Percentiles rank a stretch among this genome's conserved stretches.
phyloP scores from a whole-genome alignment of 2,329 filamentous ascomycete genomes.

The Colletotrichum phormii region DNA sequence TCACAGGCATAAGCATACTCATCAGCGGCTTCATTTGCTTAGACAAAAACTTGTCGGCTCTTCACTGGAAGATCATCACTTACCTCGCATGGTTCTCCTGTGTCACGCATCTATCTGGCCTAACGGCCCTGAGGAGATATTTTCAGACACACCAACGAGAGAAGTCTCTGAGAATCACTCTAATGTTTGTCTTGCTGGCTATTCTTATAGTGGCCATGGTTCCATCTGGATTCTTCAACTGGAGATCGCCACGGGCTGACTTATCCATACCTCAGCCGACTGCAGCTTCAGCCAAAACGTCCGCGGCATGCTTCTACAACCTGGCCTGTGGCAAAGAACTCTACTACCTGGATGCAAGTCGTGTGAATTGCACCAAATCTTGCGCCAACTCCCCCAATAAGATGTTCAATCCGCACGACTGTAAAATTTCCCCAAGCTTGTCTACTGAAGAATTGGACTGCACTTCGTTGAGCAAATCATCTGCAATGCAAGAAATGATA shows the following conservation, averaged over 20 bases:
- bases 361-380: no score
- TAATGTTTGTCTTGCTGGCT: neutral
- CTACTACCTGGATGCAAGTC: no score
- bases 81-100: constrained; percentile 48
- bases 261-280: no score
- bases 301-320: no score
- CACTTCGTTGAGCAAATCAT: no score
- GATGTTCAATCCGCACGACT: no score
- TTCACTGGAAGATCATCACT: constrained; percentile 46
- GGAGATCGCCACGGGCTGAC: neutral
- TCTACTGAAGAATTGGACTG: no score
- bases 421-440: no score
- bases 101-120: constrained; percentile 41
- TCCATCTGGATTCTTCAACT: neutral
- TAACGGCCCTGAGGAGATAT: neutral
- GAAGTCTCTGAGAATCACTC: neutral
- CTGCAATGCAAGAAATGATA: no score
- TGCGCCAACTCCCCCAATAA: no score
- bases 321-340: no score
- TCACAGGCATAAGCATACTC: constrained; percentile 46
- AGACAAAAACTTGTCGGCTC: constrained; percentile 21
- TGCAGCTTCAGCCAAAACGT: no score
- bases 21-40: constrained; percentile 29
- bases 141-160: neutral
- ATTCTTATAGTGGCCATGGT: neutral